phyloP scores from a whole-genome alignment of 2,329 filamentous ascomycete genomes.

The Cercospora berteroae region DNA sequence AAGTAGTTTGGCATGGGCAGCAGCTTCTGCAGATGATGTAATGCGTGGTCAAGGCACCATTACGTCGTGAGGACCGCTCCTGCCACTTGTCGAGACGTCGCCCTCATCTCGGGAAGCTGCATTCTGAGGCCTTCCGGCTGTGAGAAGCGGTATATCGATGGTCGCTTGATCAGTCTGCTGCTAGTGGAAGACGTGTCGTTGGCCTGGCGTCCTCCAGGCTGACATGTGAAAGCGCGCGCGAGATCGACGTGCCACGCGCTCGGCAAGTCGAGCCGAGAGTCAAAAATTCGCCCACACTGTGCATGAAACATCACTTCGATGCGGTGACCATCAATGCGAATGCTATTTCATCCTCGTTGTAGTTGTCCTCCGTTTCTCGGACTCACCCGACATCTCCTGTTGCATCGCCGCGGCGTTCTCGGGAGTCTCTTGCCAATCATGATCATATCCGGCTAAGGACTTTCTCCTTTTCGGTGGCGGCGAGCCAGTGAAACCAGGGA shows the following conservation, averaged over 20 bases:
- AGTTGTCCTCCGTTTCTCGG: neutral
- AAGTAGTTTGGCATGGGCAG: slow-evolving; percentile 1
- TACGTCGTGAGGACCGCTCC: neutral
- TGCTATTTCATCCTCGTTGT: neutral
- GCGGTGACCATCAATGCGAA: neutral
- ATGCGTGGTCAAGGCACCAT: neutral
- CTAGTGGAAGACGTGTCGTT: neutral
- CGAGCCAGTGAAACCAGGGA: neutral
- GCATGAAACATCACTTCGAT: neutral
- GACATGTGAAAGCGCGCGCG: neutral
- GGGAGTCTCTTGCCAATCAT: neutral
- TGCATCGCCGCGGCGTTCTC: neutral
- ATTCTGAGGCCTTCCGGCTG: neutral
- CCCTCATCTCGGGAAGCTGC: neutral
- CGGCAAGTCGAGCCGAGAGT: neutral
- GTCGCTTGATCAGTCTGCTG: neutral
- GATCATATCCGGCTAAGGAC: neutral
- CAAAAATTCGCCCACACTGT: neutral
- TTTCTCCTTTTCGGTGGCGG: neutral
- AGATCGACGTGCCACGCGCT: neutral
- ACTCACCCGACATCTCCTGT: neutral
- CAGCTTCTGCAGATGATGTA: slow-evolving; percentile 3
- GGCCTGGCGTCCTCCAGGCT: neutral
- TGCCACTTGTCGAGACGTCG: neutral
- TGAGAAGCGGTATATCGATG: neutral